Base-by-base conservation (phyloP, 352 stramenopile genomes). In the Phytophthora capsici region DNA sequence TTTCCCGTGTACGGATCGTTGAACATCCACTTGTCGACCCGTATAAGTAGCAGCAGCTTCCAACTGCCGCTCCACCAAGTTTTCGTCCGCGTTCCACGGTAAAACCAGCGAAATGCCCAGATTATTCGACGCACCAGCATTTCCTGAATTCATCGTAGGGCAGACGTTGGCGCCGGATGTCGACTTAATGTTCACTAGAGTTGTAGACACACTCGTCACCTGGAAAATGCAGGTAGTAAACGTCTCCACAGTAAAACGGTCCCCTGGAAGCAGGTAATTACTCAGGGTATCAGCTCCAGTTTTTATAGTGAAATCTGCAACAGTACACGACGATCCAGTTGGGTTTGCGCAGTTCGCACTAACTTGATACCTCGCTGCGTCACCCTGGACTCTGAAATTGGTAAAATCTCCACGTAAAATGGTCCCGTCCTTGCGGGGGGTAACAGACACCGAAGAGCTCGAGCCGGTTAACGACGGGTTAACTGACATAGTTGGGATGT, bases 381-480 rank as follows among this genome's bases (percentile, higher is more conserved):
- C 92, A 8, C 80, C 80, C 9, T 65, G 70, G 7, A 98, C 89
- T 75, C 94, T 78, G 56, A 98, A 96, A 3, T 64, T 77, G 7
- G 86, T 96, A 26, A 98, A 96, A 46, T 96, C 75, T 6, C 92
- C 91, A 40, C 94, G 88, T 22, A 97, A 73, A 40, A 98, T 86
- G 43, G 86, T 58, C 0, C 94, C 94, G 52, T 86, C 64, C 36
- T 85, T 71, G 1, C 75, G 38, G 12, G 61, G 57, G 6, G 19
- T 54, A 4, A 84, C 80, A 5, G 41, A 52, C 0, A 58, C 69
- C 5, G 74, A n/a, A n/a, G n/a, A n/a, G n/a, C n/a, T n/a, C n/a
- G n/a, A 71, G 14, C 84, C 86, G 1, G 36, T 62, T 13, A 91
- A 48, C 3, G 38, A 56, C 1, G 59, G 14, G 14, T 0, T 34